Evolutionary conservation across 768 basidiomycete genomes (phyloP).

Genomic region (Trametes cingulata): DNA sequence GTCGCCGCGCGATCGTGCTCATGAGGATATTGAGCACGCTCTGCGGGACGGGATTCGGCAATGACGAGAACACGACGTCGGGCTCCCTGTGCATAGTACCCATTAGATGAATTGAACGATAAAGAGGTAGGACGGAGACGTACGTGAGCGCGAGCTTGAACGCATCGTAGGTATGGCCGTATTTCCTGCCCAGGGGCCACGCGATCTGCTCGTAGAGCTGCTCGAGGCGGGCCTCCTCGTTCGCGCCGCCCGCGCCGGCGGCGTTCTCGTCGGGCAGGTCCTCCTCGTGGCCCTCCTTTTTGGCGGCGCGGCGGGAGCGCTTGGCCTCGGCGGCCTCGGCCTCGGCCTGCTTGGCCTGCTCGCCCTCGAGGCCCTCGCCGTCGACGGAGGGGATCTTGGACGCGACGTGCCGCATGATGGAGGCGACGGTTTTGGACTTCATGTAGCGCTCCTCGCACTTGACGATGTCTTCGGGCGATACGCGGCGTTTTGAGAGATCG

Average conservation of each 20-base stretch:
- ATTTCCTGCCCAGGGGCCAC: conserved; percentile 91
- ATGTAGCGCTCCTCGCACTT: conserved; percentile 99
- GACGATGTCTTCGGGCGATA: conserved; percentile 97
- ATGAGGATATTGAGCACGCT: conserved; percentile 65
- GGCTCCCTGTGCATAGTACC: conserved; percentile 51
- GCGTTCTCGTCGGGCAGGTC: conserved; percentile 42
- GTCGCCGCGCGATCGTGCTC: conserved; percentile 86
- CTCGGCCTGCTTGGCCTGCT: conserved; percentile 28
- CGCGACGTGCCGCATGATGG: conserved; percentile 89
- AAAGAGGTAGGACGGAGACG: conserved; percentile 31
- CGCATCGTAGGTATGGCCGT: conserved; percentile 95
- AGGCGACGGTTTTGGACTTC: conserved; percentile 95
- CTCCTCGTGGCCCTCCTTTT: conserved; percentile 48
- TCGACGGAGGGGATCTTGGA: conserved; percentile 66
- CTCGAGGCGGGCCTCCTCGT: conserved; percentile 81
- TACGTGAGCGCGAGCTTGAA: conserved; percentile 97
- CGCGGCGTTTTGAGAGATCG: conserved; percentile 96
- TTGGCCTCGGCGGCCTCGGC: conserved; percentile 46
- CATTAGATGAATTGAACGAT: no score
- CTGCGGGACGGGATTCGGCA: conserved; percentile 56
- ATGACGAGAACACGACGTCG: conserved; percentile 77
- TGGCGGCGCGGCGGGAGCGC: conserved; percentile 44
- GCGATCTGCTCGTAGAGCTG: conserved; percentile 86
- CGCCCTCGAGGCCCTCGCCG: conserved; percentile 32
- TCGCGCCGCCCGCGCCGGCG: conserved; percentile 38